phyloP scores from a whole-genome alignment of 1,284 basidiomycete species.

The Rhodotorula sp. region DNA sequence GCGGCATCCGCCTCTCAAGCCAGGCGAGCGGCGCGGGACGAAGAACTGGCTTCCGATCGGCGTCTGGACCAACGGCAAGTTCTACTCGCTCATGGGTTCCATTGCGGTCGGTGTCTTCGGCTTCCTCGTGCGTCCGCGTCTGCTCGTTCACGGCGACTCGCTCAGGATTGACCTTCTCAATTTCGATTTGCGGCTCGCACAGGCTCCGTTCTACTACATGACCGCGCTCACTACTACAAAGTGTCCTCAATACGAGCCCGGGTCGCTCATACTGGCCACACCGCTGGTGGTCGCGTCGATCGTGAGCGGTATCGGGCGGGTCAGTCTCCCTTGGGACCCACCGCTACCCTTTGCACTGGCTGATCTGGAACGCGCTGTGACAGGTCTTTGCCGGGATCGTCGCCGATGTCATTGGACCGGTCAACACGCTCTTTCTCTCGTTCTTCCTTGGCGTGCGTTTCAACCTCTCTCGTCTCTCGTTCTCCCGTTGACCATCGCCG shows the following conservation, averaged over 20 bases:
- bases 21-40: constrained; percentile 5
- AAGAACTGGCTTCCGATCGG: constrained; percentile 27
- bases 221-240: constrained; percentile 24
- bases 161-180: not conserved
- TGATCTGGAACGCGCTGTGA: too few species aligned
- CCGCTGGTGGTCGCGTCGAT: constrained; percentile 36
- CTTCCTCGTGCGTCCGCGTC: constrained; percentile 14
- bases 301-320: constrained; percentile 28
- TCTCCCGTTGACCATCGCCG: too few species aligned
- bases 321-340: not conserved
- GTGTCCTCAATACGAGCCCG: constrained; percentile 20
- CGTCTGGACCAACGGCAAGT: constrained; percentile 18
- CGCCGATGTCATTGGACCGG: constrained; percentile 35
- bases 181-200: too few species aligned
- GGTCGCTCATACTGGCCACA: constrained; percentile 21
- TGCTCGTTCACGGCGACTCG: not conserved
- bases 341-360: too few species aligned
- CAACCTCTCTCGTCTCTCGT: too few species aligned
- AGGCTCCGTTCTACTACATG: constrained; percentile 20
- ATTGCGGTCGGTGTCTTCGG: constrained; percentile 17
- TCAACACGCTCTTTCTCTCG: constrained; percentile 35
- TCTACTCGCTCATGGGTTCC: constrained; percentile 9
- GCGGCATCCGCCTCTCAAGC: constrained; percentile 15
- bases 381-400: constrained; percentile 25
- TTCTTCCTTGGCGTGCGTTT: constrained; percentile 34